A percentile compares a stretch with the other conserved stretches of the same genome.
Evolutionary conservation across 2,329 filamentous ascomycete genomes (phyloP).

Genomic region (Colletotrichum sp.): DNA sequence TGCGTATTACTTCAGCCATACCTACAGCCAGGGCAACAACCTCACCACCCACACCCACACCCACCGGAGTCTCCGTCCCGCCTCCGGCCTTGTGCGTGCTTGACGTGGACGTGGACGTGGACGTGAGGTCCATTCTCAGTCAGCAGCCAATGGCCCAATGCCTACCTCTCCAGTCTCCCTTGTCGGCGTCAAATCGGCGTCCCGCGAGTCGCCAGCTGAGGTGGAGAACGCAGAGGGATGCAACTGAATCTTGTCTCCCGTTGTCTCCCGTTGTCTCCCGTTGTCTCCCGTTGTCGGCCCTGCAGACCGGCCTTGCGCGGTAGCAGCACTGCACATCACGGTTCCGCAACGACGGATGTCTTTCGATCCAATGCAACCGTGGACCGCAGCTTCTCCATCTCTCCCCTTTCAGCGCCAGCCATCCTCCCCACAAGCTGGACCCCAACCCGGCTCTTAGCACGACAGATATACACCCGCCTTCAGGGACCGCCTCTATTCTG

Average conservation of each 20-base stretch:
- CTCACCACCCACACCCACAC: not conserved
- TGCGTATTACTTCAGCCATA: not conserved
- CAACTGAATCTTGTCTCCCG: not conserved
- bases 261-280: not conserved
- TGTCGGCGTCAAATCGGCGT: not conserved
- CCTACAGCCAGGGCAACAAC: not conserved
- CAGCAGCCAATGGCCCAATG: not conserved
- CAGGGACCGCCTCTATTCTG: not conserved
- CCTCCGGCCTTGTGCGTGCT: not conserved
- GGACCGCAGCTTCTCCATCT: not conserved
- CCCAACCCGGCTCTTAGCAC: not conserved
- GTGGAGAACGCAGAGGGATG: not conserved
- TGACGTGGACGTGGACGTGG: not conserved
- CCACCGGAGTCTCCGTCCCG: not conserved
- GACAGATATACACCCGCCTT: not conserved
- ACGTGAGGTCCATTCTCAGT: not conserved
- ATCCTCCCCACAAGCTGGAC: not conserved
- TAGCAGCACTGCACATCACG: slow-evolving; percentile 1
- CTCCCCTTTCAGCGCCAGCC: not conserved
- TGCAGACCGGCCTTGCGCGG: not conserved
- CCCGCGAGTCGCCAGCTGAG: not conserved
- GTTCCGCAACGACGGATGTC: not conserved
- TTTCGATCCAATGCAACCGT: slow-evolving; percentile 5
- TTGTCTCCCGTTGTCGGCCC: not conserved
- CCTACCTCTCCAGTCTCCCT: not conserved